phyloP scores from a whole-genome alignment of 352 stramenopile genomes.

The Phytophthora hybrid region DNA sequence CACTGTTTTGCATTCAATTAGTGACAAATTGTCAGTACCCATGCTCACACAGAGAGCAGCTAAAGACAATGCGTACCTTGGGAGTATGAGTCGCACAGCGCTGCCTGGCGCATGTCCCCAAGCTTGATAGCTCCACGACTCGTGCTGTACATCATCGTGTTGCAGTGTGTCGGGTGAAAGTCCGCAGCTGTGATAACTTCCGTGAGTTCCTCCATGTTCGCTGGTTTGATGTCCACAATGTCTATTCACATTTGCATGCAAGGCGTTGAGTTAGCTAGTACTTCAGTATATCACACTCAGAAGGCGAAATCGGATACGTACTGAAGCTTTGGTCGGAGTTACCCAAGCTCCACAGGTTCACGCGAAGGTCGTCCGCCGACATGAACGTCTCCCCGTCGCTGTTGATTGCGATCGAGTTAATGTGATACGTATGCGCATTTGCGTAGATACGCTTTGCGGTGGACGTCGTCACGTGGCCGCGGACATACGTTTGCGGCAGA shows the following conservation, averaged over 20 bases:
- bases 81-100: conserved; percentile 89
- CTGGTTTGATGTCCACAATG: conserved; percentile 97
- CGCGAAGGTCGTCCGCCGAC: conserved; percentile 95
- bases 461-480: conserved; percentile 71
- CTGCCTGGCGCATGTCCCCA: conserved; percentile 92
- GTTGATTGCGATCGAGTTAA: conserved; percentile 96
- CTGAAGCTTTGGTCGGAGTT: conserved; percentile 92
- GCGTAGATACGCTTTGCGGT: conserved; percentile 89
- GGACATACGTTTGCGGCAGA: conserved; percentile 62
- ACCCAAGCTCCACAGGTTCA: conserved; percentile 97
- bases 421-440: conserved; percentile 97
- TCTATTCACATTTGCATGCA: conserved; percentile 47
- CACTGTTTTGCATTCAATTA: conserved; percentile 39
- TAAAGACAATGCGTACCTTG: conserved; percentile 48
- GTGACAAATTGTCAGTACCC: too few species aligned
- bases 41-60: too few species aligned
- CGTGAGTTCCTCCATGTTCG: conserved; percentile 97
- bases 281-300: not conserved
- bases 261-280: not conserved
- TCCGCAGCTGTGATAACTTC: conserved; percentile 96
- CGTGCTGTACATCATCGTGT: conserved; percentile 96
- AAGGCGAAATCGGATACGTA: conserved; percentile 36
- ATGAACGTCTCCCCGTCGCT: conserved; percentile 97
- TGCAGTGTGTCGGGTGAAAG: conserved; percentile 95
- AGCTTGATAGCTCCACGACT: conserved; percentile 94